Conservation (phyloP, 1,139 yeast genomes). For the Geotrichum candidum region DNA sequence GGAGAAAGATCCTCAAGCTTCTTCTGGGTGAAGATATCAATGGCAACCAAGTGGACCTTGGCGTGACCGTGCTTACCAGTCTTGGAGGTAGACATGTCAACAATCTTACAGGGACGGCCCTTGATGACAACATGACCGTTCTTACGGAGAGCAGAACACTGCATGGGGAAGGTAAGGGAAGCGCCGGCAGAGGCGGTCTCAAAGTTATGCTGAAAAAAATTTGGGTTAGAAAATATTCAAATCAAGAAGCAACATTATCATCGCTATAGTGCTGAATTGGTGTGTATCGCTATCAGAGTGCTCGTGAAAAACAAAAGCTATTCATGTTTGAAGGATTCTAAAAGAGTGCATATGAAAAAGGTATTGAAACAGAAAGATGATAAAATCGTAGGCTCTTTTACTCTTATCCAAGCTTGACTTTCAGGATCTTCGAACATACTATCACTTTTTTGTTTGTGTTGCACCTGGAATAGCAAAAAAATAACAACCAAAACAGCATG, state of each 20-base stretch:
- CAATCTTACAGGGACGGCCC: conserved; percentile 99
- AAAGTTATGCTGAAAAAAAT: conserved; percentile 64
- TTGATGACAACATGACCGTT: conserved; percentile 98
- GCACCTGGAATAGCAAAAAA: background rate
- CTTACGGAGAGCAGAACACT: conserved; percentile 99
- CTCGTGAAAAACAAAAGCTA: background rate
- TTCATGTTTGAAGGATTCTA: too few species aligned
- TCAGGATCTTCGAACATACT: background rate
- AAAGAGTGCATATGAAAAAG: background rate
- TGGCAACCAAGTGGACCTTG: conserved; percentile 98
- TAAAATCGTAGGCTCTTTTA: background rate
- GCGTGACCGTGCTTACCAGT: conserved; percentile 99
- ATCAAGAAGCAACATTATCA: background rate
- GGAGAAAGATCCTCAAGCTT: conserved; percentile 99
- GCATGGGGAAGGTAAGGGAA: conserved; percentile 97
- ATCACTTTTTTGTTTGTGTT: background rate
- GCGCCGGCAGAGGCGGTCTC: conserved; percentile 99
- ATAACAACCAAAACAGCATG: background rate
- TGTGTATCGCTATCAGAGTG: too few species aligned
- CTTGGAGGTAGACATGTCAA: conserved; percentile 99
- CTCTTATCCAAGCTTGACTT: background rate
- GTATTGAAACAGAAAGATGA: background rate
- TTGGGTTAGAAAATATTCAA: background rate
- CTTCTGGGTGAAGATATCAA: conserved; percentile 98
- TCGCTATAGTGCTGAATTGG: background rate